Base-by-base conservation (phyloP, 2,329 filamentous ascomycete genomes). In the Ophiostoma novo-ulmi region DNA sequence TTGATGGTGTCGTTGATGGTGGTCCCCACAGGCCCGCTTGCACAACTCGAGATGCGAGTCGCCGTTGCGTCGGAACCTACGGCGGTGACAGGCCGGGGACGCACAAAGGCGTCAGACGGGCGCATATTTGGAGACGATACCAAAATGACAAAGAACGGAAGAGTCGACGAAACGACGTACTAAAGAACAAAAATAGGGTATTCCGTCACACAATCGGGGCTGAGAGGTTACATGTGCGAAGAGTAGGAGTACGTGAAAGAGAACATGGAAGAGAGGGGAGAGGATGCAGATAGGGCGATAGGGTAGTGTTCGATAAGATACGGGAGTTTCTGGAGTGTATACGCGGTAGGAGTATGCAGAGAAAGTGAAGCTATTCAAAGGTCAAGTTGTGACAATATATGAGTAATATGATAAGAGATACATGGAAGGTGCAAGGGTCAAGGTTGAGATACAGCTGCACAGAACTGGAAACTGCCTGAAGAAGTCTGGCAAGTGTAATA, bases 51-150 rank as follows among this genome's bases (percentile, higher is more conserved):
- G 70, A 73, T 48, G 14, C 61, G 58, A 7, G 67, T 72, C 61
- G 68, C 69, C 67, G 71, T 35, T 36, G 73, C 72, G 71, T 80
- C 78, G 75, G 77, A 76, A 73, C 81, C 79, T 72, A 76, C 75
- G 71, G 77, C 75, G 71, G 76, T 75, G 71, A 76, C 76, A 70
- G 80, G 79, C 72, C 80, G 80, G 69, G 78, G 79, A 72, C 80
- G 79, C 73, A 76, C 77, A 74, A 79, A 80, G 75, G 78, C 77
- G 75, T 82, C 80, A 69, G 81, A 79, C 72, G 82, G 82, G 75
- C 82, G 81, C 82, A 84, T 84, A 5, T 2, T 65, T 6, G 61
- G n/a, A 38, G 35, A 14, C 7, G 35, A 10, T 4, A 20, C 61
- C 20, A 14, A 10, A n/a, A 38, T 38, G 26, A 31, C 31, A 31